These are phyloP conservation scores for Torulaspora gathmanii DNA, from an alignment of 805 yeast genomes.

Conservation along the genomic window DNA sequence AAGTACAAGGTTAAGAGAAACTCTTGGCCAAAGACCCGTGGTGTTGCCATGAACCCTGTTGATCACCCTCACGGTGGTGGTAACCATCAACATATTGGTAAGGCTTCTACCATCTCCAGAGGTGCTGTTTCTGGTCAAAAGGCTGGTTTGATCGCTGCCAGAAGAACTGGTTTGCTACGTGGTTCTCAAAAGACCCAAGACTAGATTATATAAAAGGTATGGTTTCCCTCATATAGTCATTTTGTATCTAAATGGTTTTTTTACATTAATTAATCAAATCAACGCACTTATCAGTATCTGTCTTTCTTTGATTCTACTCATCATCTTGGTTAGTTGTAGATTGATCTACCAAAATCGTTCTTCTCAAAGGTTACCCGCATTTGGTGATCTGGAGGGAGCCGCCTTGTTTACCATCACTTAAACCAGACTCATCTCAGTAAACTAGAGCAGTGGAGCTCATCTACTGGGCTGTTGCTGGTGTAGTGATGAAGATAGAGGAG, in stretches of 20 bases:
- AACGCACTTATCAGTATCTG: neutral
- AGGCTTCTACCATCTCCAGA: conserved; percentile 98
- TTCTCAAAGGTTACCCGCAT: neutral
- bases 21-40: conserved; percentile 99
- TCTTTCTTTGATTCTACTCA: neutral
- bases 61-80: conserved; percentile 99
- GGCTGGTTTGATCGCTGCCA: conserved; percentile 99
- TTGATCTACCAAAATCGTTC: neutral
- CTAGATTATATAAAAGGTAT: conserved; percentile 40
- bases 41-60: conserved; percentile 99
- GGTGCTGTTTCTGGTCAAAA: conserved; percentile 99
- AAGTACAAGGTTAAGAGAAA: conserved; percentile 98
- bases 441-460: neutral
- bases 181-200: conserved; percentile 96
- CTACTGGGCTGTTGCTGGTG: neutral
- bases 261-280: conserved; percentile 14
- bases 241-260: conserved; percentile 22
- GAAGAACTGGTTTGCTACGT: conserved; percentile 99
- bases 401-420: neutral
- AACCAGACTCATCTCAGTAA: too few relatives aligned
- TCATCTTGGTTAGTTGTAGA: neutral
- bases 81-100: conserved; percentile 99
- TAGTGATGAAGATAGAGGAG: conserved; percentile 87
- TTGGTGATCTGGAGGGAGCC: neutral
- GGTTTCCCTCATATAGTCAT: conserved; percentile 28